Base-by-base conservation (phyloP, 345 rosid genomes). In the Fremontodendron californicum region DNA sequence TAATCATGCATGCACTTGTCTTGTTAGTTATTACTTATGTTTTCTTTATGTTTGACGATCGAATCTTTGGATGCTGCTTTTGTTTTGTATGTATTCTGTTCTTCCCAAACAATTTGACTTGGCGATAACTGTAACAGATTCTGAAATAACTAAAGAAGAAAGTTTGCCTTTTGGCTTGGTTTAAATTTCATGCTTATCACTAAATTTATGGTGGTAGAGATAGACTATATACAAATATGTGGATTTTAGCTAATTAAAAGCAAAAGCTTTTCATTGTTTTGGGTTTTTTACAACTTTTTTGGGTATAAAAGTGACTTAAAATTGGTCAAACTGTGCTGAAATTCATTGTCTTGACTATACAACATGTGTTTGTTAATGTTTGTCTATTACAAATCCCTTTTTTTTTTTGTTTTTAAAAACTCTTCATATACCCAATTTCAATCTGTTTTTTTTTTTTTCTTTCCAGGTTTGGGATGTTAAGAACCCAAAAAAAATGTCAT, bases 381-480 rank as follows among this genome's bases (percentile, higher is more conserved):
- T 29, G 40, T 70, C 42, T 48, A 9, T 70, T 48, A 18, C 12
- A 70, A 70, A 29, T 70, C 43, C 60, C 23, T 9, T 4, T 29
- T 31, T 31, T 31, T n/a, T n/a, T n/a, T 3, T 31, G 21, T 1
- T 3, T 18, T 49, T 19, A 9, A 71, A 33, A 71, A 49, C 60
- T 49, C 61, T 49, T 33, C 43, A 71, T 49, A 33, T 33, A 71
- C 45, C 42, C 75, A 31, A 71, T 49, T 68, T 71, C 27, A 5
- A 49, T 31, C 18, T 49, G 25, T 18, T 49, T 19, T 5, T 43
- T 12, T 45, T 74, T 55, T 42, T 42, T 60, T 43, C 31, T 67
- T 58, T 74, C 31, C 69, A 61, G 77, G 77, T 74, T 74, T 74
- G 66, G 25, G 27, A 9, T 60, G 67, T 60, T 23, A 31, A 45